Evolutionary conservation across 169 alveolate species (phyloP).

Genomic region (Babesia gibsoni): DNA sequence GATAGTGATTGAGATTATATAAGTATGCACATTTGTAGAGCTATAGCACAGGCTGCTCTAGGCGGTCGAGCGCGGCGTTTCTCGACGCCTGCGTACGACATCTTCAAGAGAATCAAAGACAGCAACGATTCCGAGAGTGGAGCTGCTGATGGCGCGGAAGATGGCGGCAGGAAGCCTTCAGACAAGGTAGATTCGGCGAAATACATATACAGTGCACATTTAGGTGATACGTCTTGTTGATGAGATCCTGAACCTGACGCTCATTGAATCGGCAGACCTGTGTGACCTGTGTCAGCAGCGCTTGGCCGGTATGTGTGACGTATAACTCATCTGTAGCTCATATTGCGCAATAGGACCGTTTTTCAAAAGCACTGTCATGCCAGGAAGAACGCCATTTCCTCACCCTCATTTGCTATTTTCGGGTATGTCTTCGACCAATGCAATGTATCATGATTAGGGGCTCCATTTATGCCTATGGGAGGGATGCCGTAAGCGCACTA

Average conservation of each 20-base stretch:
- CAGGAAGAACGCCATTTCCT: slow-evolving; percentile 82
- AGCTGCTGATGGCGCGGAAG: neutral
- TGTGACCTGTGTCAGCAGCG: slow-evolving; percentile 83
- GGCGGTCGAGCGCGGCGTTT: slow-evolving; percentile 2
- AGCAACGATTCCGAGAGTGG: slow-evolving; percentile 16
- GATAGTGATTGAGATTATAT: neutral
- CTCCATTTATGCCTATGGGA: slow-evolving; percentile 13
- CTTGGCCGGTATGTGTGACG: slow-evolving; percentile 35
- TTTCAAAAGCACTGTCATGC: slow-evolving; percentile 54
- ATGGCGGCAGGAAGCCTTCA: slow-evolving; percentile 55
- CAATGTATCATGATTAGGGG: neutral
- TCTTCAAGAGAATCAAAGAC: slow-evolving; percentile 57
- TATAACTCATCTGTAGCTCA: too few species aligned
- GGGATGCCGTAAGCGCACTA: neutral
- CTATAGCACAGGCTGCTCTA: neutral
- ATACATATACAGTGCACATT: neutral
- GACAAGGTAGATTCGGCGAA: slow-evolving; percentile 16
- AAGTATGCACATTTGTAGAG: slow-evolving; percentile 1
- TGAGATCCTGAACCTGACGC: slow-evolving; percentile 77
- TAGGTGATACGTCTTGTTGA: slow-evolving; percentile 79
- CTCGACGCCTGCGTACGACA: slow-evolving; percentile 40
- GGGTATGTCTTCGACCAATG: slow-evolving; percentile 29
- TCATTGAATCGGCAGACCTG: slow-evolving; percentile 85
- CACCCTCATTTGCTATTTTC: slow-evolving; percentile 76
- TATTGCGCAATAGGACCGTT: slow-evolving; percentile 50